These are phyloP conservation scores for Cardamine chenopodiifolia DNA, from an alignment of 345 rosid genomes.

Conservation along the genomic window DNA sequence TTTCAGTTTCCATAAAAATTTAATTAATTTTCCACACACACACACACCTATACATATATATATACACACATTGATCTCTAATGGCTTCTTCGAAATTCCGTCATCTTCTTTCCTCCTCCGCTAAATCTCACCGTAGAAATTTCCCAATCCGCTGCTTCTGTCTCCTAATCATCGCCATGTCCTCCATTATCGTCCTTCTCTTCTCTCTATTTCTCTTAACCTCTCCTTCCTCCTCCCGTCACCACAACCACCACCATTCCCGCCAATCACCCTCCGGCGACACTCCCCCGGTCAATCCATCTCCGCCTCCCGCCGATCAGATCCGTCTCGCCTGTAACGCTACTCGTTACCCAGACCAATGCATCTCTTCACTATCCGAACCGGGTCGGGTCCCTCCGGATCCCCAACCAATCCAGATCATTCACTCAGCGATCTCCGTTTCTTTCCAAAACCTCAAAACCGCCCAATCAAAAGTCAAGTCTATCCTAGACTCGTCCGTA, in stretches of 20 bases:
- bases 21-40: slow-evolving; percentile 4
- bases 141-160: slow-evolving; percentile 22
- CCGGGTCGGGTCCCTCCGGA: slow-evolving; percentile 45
- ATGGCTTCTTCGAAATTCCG: slow-evolving; percentile 41
- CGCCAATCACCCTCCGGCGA: not conserved
- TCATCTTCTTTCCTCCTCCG: slow-evolving; percentile 30
- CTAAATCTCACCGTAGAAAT: slow-evolving; percentile 32
- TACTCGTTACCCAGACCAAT: slow-evolving; percentile 59
- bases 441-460: slow-evolving; percentile 60
- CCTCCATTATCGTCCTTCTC: slow-evolving; percentile 44
- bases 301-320: slow-evolving; percentile 29
- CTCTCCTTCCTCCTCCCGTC: slow-evolving; percentile 40
- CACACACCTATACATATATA: slow-evolving; percentile 6
- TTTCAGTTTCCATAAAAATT: not conserved
- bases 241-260: not conserved
- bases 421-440: slow-evolving; percentile 64
- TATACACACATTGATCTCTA: not conserved
- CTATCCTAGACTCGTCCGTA: slow-evolving; percentile 58
- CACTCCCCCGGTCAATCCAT: slow-evolving; percentile 7
- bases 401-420: slow-evolving; percentile 58
- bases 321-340: slow-evolving; percentile 65
- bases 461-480: slow-evolving; percentile 56
- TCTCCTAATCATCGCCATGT: slow-evolving; percentile 37
- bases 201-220: slow-evolving; percentile 31
- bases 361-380: slow-evolving; percentile 48